phyloP scores from a whole-genome alignment of 768 basidiomycete species.

The Hygrophorus pudorinus region DNA sequence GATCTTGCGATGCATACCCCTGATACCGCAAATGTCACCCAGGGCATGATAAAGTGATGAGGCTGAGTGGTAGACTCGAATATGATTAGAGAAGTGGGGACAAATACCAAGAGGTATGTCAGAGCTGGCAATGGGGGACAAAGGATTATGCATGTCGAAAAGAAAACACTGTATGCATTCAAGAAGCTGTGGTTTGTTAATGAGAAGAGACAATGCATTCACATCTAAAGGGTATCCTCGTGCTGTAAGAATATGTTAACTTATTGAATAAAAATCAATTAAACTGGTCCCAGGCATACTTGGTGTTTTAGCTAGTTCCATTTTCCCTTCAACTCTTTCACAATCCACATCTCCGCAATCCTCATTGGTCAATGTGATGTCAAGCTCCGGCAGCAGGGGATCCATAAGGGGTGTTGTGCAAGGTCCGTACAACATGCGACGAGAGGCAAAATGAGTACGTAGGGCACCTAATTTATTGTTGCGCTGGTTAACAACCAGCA shows the following conservation, averaged over 20 bases:
- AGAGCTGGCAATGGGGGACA: no score
- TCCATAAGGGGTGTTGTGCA: background rate
- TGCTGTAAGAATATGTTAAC: background rate
- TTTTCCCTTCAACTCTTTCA: background rate
- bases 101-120: no score
- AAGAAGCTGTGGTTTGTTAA: no score
- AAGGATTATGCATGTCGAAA: no score
- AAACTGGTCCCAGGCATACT: background rate
- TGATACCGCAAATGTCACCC: no score
- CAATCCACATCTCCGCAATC: background rate
- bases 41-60: no score
- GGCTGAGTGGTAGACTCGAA: no score
- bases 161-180: no score
- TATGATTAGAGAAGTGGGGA: no score
- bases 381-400: constrained; percentile 4
- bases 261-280: background rate
- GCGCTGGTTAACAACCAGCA: constrained; percentile 14
- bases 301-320: background rate
- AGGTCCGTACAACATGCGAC: constrained; percentile 11
- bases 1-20: no score
- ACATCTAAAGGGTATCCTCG: background rate
- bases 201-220: constrained; percentile 9
- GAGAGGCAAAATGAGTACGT: constrained; percentile 9
- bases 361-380: no score
- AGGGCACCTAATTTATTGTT: constrained; percentile 14